Evolutionary conservation across 2,329 filamentous ascomycete genomes (phyloP).

Genomic region (Xylariaceae sp.): DNA sequence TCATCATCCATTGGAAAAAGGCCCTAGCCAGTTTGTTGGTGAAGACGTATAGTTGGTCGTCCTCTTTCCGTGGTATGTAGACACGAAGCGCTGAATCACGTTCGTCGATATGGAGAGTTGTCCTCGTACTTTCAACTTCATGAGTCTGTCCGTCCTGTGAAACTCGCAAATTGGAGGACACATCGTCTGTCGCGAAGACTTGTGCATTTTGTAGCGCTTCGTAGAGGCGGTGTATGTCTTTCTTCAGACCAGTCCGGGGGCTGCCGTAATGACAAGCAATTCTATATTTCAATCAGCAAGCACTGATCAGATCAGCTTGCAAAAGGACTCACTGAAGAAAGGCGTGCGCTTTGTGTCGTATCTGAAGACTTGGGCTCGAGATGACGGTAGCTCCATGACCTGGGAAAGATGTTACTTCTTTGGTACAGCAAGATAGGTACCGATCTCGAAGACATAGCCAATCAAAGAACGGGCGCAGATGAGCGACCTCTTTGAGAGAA

Average conservation of each 20-base stretch:
- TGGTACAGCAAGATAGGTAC: slow-evolving; percentile 32
- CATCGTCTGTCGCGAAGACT: slow-evolving; percentile 26
- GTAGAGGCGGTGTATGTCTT: slow-evolving; percentile 20
- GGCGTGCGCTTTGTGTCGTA: slow-evolving; percentile 29
- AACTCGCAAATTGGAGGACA: slow-evolving; percentile 9
- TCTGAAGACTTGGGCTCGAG: slow-evolving; percentile 20
- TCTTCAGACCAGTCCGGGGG: slow-evolving; percentile 13
- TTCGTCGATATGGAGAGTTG: slow-evolving; percentile 30
- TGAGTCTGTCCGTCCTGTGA: slow-evolving; percentile 5
- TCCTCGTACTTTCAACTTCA: slow-evolving; percentile 4
- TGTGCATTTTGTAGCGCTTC: slow-evolving; percentile 18
- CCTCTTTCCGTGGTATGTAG: slow-evolving; percentile 30
- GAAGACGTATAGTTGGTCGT: slow-evolving; percentile 29
- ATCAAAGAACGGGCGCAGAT: slow-evolving; percentile 28
- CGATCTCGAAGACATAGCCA: slow-evolving; percentile 32
- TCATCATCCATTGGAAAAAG: slow-evolving; percentile 36
- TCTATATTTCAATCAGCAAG: slow-evolving; percentile 14
- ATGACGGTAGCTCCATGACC: slow-evolving; percentile 15
- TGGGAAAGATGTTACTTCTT: slow-evolving; percentile 31
- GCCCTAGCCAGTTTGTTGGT: slow-evolving; percentile 22
- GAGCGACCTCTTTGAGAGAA: slow-evolving; percentile 29
- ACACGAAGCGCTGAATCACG: slow-evolving; percentile 12
- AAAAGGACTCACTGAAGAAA: slow-evolving; percentile 28
- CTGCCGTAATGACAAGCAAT: slow-evolving; percentile 28
- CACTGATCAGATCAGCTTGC: not conserved